Base-by-base conservation (phyloP, 768 basidiomycete genomes). In the Rhodotorula taiwanensis region DNA sequence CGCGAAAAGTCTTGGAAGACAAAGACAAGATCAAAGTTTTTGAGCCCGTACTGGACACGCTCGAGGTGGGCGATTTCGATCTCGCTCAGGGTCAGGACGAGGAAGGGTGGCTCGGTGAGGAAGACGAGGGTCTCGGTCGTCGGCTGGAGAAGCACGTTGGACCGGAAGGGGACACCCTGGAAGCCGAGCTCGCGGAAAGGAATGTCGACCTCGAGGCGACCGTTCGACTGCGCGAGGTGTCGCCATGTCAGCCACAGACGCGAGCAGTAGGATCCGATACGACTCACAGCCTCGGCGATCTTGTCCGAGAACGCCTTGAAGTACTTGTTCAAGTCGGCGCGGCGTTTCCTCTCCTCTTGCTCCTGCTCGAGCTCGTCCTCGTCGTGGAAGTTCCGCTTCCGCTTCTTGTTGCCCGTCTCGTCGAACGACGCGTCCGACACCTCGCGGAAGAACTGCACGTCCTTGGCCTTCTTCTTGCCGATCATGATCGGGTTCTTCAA, bases 291-390 rank as follows among this genome's bases (percentile, higher is more conserved):
- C 71, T 94, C 89, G 3, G 89, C 86, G 53, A 98, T 82, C 76
- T 89, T 90, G 73, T 94, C 88, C 0, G 92, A 87, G 75, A 97
- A 99, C 28, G 83, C 79, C 74, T 89, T 91, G 76, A 98, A 92
- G 74, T 95, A 90, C 74, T 86, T 90, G 79, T 99, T 98, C 42
- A 95, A 79, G 76, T 86, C 80, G 55, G 87, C 87, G 55, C 92
- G 80, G 34, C 91, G 85, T 76, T 87, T 90, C 53, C 93, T 81
- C 76, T 99, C 95, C 75, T 92, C 89, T 74, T 98, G 94, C 74
- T 98, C 95, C 79, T 94, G 88, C 79, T 98, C 93, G 64, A 98
- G 92, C 77, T 98, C 95, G 74, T 99, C 95, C 75, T 99, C 95
- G 73, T 98, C 95, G 58, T 72, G 67, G 33, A 92, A 92, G 72